Evolutionary conservation across 2,329 filamentous ascomycete species (phyloP), one percentile per base, ranked within the genome.

Genomic region (Beauveria sp.): DNA sequence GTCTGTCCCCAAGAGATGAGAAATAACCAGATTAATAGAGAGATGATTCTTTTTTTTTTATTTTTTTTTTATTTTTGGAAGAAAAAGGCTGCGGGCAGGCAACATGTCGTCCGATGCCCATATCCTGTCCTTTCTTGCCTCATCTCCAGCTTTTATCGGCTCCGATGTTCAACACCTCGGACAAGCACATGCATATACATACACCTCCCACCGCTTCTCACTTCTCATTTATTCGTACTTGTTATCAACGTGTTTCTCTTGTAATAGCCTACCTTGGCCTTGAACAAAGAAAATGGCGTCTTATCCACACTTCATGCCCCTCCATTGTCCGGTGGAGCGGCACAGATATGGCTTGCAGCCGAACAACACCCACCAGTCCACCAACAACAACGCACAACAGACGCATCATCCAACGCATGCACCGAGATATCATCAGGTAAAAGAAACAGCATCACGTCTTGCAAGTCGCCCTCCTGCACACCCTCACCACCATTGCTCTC

Each of bases 331-430:
- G 43, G 46, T 59, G 56, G 38, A 46, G 38, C 40, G 38, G 47
- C 49, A 50, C 20, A 53, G 56, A 58, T 58, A 60, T 60, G 58
- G 58, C 58, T 60, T 60, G 58, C 49, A 53, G 58, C 38, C 57
- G 47, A 59, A 38, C 10, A 51, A 26, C 46, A 42, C 38, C n/a
- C 28, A 56, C 40, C 38, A 28, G 26, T n/a, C 43, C 43, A 24
- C n/a, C 38, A 30, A 26, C 45, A 22, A 24, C 45, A 14, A 12
- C 51, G 22, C 30, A n/a, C n/a, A 54, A 42, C 14, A 9, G 22
- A 26, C 24, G 14, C 24, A 49, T 28, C 7, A 5, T 28, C 24
- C 46, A 49, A 28, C 46, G 26, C 6, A 42, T 34, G 30, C 5
- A 14, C 30, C 10, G 30, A 34, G 30, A 34, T 34, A 34, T 34